These are phyloP conservation scores for Yamadazyma ubonensis DNA, from an alignment of 805 yeast species.

Conservation along the genomic window DNA sequence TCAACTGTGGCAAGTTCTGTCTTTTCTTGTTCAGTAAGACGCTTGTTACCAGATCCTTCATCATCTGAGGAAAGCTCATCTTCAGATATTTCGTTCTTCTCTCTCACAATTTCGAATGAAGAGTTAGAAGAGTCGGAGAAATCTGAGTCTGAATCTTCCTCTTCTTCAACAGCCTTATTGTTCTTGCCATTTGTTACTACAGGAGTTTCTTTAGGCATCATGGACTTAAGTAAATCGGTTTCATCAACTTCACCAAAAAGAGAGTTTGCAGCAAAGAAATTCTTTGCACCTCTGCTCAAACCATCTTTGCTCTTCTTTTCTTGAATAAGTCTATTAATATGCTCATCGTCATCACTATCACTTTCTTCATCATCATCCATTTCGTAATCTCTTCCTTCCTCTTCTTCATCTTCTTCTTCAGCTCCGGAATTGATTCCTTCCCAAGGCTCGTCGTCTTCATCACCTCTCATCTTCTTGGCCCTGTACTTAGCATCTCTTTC, in stretches of 20 bases:
- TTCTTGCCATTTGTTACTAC: conserved; percentile 1
- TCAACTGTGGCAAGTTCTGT: conserved; percentile 88
- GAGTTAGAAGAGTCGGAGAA: conserved; percentile 32
- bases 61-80: conserved; percentile 47
- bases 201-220: conserved; percentile 20
- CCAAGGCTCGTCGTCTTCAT: conserved; percentile 75
- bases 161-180: conserved; percentile 10
- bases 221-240: conserved; percentile 48
- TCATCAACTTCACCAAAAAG: conserved; percentile 44
- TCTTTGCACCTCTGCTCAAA: conserved; percentile 35
- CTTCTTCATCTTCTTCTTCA: conserved; percentile 34
- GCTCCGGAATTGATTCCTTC: conserved; percentile 62
- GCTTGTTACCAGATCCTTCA: conserved; percentile 42
- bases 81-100: conserved; percentile 23
- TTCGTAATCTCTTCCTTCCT: conserved; percentile 45
- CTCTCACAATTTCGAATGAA: conserved; percentile 44
- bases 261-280: conserved; percentile 40
- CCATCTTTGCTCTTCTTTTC: conserved; percentile 39
- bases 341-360: conserved; percentile 72
- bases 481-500: conserved; percentile 68
- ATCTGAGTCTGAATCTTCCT: conserved; percentile 44
- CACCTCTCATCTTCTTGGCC: conserved; percentile 74
- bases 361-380: conserved; percentile 36
- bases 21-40: conserved; percentile 52
- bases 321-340: conserved; percentile 55